Percentiles rank a stretch among this genome's conserved stretches.
Evolutionary conservation across 1,284 basidiomycete genomes (phyloP).

Genomic region (Pholiota adiposa): DNA sequence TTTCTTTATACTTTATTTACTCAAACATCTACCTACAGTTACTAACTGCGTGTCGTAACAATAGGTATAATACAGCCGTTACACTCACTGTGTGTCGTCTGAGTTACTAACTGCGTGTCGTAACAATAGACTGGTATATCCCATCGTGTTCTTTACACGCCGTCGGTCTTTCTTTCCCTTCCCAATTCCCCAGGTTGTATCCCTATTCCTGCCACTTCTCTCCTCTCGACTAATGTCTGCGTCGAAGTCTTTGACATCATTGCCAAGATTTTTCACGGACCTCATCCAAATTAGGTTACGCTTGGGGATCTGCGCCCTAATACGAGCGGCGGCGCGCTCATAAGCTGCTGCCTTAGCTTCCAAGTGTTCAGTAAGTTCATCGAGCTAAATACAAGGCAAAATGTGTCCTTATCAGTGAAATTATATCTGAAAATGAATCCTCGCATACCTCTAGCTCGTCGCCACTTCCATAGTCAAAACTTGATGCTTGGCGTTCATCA

Average conservation of each 20-base stretch:
- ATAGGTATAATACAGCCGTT: too few relatives aligned
- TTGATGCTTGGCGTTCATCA: not conserved
- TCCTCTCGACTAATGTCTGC: not conserved
- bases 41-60: too few relatives aligned
- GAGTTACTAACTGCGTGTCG: too few relatives aligned
- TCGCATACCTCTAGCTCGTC: not conserved
- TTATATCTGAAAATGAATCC: not conserved
- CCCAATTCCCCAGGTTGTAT: slow-evolving; percentile 6
- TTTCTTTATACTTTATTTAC: too few relatives aligned
- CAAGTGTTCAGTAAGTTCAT: not conserved
- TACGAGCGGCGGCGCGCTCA: not conserved
- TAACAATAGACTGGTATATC: not conserved
- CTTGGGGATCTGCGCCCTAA: not conserved
- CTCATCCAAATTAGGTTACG: slow-evolving; percentile 1
- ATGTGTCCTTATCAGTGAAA: too few relatives aligned
- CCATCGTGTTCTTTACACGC: slow-evolving; percentile 3
- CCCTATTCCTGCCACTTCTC: not conserved
- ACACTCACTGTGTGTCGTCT: too few relatives aligned
- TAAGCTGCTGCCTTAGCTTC: not conserved
- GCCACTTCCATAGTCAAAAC: slow-evolving; percentile 1
- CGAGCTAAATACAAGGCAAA: not conserved
- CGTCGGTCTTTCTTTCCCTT: slow-evolving; percentile 1
- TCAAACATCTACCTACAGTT: too few relatives aligned
- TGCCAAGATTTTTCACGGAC: not conserved
- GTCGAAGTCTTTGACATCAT: not conserved